Conservation (phyloP, 2,329 filamentous ascomycete genomes). For the Aspergillus sp. region DNA sequence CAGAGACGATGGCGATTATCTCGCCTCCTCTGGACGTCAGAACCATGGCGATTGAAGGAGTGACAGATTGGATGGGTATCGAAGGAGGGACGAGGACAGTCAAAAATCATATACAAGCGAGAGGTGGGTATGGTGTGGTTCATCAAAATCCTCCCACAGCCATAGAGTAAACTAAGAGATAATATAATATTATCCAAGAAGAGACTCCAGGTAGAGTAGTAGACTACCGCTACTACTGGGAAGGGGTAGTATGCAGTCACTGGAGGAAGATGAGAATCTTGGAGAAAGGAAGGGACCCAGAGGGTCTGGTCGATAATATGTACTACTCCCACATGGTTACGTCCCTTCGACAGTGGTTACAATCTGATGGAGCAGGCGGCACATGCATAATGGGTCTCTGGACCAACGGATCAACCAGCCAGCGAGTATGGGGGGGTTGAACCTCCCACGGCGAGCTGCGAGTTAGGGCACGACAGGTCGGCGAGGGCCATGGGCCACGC, state of each 20-base stretch:
- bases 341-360: too few species aligned
- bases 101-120: neutral
- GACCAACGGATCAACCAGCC: neutral
- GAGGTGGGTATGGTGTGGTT: neutral
- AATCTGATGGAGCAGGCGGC: neutral
- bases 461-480: neutral
- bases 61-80: neutral
- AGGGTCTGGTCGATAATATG: constrained; percentile 3
- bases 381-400: neutral
- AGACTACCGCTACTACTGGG: neutral
- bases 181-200: neutral
- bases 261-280: constrained; percentile 15
- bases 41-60: constrained; percentile 20
- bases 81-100: constrained; percentile 1
- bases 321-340: neutral
- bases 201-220: neutral
- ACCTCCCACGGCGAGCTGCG: neutral
- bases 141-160: too few species aligned
- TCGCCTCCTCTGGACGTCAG: constrained; percentile 23
- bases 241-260: neutral
- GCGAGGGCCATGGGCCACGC: neutral
- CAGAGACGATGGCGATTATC: constrained; percentile 30
- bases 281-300: constrained; percentile 1
- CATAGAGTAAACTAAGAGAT: too few species aligned
- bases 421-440: neutral